Percentiles rank a stretch among this genome's conserved stretches.
Conservation (phyloP, 2,329 filamentous ascomycete species). For the Colletotrichum sp. region DNA sequence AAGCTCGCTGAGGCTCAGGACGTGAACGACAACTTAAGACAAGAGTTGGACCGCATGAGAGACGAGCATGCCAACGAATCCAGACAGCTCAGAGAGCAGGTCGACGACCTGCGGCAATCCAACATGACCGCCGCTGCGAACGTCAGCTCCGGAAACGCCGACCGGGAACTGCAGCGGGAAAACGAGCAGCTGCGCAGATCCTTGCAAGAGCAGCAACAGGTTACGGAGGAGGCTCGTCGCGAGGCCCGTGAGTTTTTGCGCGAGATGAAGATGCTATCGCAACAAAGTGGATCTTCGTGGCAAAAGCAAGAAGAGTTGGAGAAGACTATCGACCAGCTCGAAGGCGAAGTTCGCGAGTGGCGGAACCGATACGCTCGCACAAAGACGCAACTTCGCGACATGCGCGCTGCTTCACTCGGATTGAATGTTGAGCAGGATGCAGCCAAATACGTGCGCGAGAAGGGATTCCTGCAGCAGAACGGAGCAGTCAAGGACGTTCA, state of each 20-base stretch:
- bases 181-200: slow-evolving; percentile 72
- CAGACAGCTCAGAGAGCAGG: slow-evolving; percentile 66
- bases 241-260: slow-evolving; percentile 84
- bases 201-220: slow-evolving; percentile 75
- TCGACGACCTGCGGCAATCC: slow-evolving; percentile 57
- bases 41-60: slow-evolving; percentile 78
- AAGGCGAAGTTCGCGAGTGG: slow-evolving; percentile 88
- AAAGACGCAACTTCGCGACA: slow-evolving; percentile 84
- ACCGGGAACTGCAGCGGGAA: slow-evolving; percentile 66
- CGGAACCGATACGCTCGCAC: slow-evolving; percentile 85
- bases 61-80: slow-evolving; percentile 70
- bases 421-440: slow-evolving; percentile 73
- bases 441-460: slow-evolving; percentile 69
- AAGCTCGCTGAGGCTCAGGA: slow-evolving; percentile 77
- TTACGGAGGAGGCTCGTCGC: slow-evolving; percentile 85
- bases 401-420: slow-evolving; percentile 82
- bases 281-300: slow-evolving; percentile 78
- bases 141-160: slow-evolving; percentile 36
- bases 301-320: slow-evolving; percentile 84
- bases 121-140: slow-evolving; percentile 14
- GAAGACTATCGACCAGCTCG: slow-evolving; percentile 75
- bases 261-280: slow-evolving; percentile 88
- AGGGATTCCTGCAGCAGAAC: slow-evolving; percentile 70
- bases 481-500: slow-evolving; percentile 90
- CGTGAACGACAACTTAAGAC: slow-evolving; percentile 79